Evolutionary conservation across 139 green algal species (phyloP).

Genomic region (Closterium sp.): DNA sequence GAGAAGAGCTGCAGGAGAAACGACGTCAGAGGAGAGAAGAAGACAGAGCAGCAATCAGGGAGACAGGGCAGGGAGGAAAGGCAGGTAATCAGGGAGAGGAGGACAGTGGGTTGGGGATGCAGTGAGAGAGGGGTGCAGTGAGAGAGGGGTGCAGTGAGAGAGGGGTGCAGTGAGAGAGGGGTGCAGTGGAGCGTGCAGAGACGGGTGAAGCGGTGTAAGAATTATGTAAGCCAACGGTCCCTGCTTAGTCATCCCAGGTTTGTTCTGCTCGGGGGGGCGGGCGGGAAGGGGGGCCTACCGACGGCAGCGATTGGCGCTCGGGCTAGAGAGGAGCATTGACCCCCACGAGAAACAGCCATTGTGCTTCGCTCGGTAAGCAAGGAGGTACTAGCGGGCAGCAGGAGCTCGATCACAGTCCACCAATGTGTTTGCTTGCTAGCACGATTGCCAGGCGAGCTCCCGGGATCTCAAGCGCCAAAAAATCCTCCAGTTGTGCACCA

Average conservation of each 20-base stretch:
- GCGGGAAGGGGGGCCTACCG: background rate
- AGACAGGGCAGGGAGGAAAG: too few species aligned
- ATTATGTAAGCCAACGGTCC: too few species aligned
- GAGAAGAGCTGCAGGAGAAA: background rate
- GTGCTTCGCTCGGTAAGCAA: background rate
- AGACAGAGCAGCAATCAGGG: background rate
- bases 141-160: background rate
- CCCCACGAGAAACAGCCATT: background rate
- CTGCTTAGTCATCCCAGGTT: too few species aligned
- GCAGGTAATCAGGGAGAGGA: too few species aligned
- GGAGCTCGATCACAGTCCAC: background rate
- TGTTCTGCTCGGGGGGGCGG: too few species aligned
- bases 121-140: background rate
- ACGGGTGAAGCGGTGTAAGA: too few species aligned
- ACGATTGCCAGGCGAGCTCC: too few species aligned
- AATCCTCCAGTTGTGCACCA: background rate
- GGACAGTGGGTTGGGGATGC: background rate
- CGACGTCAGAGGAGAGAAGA: background rate
- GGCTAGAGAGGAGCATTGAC: background rate
- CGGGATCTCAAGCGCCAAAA: too few species aligned
- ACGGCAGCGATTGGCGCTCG: background rate
- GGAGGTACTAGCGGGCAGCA: background rate
- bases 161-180: background rate
- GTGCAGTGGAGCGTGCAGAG: background rate
- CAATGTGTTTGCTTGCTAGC: too few species aligned